Conservation (phyloP, 2,329 filamentous ascomycete species). For the Volutella citrinella region DNA sequence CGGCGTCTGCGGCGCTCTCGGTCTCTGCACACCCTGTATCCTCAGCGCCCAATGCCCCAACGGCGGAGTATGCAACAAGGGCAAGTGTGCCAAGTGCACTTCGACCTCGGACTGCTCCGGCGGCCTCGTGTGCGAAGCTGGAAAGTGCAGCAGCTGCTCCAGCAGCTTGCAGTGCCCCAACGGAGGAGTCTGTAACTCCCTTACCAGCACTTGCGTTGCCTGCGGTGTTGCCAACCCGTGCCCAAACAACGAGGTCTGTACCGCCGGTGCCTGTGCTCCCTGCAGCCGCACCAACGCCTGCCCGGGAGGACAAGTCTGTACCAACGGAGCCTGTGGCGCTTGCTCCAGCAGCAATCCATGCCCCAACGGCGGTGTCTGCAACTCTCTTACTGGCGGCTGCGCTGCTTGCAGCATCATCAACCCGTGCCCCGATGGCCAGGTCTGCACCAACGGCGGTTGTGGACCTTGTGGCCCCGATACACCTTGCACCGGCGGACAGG, state of each 20-base stretch:
- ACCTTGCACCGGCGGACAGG: slow-evolving; percentile 7
- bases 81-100: not conserved
- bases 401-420: slow-evolving; percentile 2
- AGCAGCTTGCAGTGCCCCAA: slow-evolving; percentile 4
- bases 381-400: slow-evolving; percentile 4
- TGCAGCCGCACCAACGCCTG: slow-evolving; percentile 6
- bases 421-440: slow-evolving; percentile 5
- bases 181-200: slow-evolving; percentile 6
- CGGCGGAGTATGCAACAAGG: slow-evolving; percentile 1
- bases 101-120: too few species aligned
- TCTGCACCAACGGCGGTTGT: slow-evolving; percentile 8
- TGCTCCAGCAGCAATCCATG: slow-evolving; percentile 7
- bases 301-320: slow-evolving; percentile 5
- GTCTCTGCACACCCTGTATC: slow-evolving; percentile 5
- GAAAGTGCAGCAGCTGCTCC: slow-evolving; percentile 1
- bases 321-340: slow-evolving; percentile 2
- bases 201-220: slow-evolving; percentile 3
- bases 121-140: too few species aligned
- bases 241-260: slow-evolving; percentile 2
- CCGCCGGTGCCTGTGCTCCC: slow-evolving; percentile 3
- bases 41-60: slow-evolving; percentile 8
- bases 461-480: slow-evolving; percentile 3
- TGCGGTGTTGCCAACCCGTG: slow-evolving; percentile 8
- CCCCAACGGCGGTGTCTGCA: slow-evolving; percentile 9
- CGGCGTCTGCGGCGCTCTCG: not conserved